phyloP scores from a whole-genome alignment of 352 stramenopile species.

The Globisporangium paddicum region DNA sequence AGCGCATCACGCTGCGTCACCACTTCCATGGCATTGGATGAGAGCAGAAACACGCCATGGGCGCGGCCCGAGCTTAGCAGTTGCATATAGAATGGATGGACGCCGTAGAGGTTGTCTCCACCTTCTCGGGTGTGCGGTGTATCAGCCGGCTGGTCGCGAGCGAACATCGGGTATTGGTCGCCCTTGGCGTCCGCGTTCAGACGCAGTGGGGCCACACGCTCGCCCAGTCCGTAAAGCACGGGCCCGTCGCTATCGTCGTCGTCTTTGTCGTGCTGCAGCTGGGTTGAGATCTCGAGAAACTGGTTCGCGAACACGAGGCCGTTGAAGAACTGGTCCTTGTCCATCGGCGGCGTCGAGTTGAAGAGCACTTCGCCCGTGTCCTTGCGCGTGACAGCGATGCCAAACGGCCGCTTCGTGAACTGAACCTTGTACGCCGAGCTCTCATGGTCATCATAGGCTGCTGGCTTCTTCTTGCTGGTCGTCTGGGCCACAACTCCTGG shows the following conservation, averaged over 20 bases:
- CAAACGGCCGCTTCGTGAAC: slow-evolving; percentile 69
- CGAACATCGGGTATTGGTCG: slow-evolving; percentile 74
- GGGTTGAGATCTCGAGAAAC: slow-evolving; percentile 82
- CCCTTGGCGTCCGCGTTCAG: slow-evolving; percentile 37
- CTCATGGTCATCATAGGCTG: not conserved
- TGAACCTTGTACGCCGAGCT: slow-evolving; percentile 36
- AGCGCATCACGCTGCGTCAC: slow-evolving; percentile 52
- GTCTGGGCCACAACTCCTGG: slow-evolving; percentile 20
- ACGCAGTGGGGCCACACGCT: slow-evolving; percentile 41
- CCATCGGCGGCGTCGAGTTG: slow-evolving; percentile 68
- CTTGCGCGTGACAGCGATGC: slow-evolving; percentile 55
- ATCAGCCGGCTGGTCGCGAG: slow-evolving; percentile 19
- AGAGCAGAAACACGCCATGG: slow-evolving; percentile 75
- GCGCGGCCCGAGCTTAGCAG: slow-evolving; percentile 33
- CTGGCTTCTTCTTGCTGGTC: not conserved
- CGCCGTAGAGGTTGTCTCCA: slow-evolving; percentile 73
- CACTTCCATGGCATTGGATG: slow-evolving; percentile 87
- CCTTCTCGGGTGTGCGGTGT: slow-evolving; percentile 25
- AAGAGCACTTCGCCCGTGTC: slow-evolving; percentile 66
- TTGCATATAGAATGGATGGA: slow-evolving; percentile 80
- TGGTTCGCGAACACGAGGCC: slow-evolving; percentile 83
- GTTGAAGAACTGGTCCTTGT: slow-evolving; percentile 40
- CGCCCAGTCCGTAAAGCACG: slow-evolving; percentile 71
- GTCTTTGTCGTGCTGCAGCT: slow-evolving; percentile 21
- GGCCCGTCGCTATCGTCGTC: slow-evolving; percentile 16